Evolutionary conservation across 768 basidiomycete genomes (phyloP).

Genomic region (Leucocoprinus leucothites): DNA sequence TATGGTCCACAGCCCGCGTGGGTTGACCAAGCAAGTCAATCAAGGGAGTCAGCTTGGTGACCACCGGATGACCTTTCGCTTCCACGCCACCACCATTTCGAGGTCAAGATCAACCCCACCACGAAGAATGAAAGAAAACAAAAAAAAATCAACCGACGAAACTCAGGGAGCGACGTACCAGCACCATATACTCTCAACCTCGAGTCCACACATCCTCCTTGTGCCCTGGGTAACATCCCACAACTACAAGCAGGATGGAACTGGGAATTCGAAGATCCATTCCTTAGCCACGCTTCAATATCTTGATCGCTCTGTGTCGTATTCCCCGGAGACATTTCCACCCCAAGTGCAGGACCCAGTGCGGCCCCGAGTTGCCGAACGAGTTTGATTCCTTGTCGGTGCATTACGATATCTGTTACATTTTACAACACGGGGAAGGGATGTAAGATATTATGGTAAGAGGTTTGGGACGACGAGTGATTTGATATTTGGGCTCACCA

Average conservation of each 20-base stretch:
- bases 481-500: slow-evolving; percentile 25
- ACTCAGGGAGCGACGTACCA: no score
- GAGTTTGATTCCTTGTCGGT: slow-evolving; percentile 61
- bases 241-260: slow-evolving; percentile 47
- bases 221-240: slow-evolving; percentile 26
- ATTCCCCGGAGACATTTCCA: slow-evolving; percentile 22
- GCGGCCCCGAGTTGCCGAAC: slow-evolving; percentile 54
- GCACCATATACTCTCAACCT: slow-evolving; percentile 27
- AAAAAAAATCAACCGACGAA: no score
- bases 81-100: no score
- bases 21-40: no score
- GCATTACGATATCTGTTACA: slow-evolving; percentile 40
- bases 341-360: slow-evolving; percentile 35
- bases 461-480: background rate
- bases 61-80: no score
- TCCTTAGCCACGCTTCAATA: slow-evolving; percentile 47
- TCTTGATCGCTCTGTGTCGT: slow-evolving; percentile 49
- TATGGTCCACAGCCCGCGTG: no score
- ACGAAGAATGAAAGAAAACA: no score
- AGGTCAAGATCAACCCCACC: no score
- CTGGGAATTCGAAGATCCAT: slow-evolving; percentile 42
- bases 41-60: no score
- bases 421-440: background rate
- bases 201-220: slow-evolving; percentile 29
- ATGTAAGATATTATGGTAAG: background rate